Base-by-base conservation (phyloP, 768 basidiomycete genomes). In the Pleurotus ostreatus region DNA sequence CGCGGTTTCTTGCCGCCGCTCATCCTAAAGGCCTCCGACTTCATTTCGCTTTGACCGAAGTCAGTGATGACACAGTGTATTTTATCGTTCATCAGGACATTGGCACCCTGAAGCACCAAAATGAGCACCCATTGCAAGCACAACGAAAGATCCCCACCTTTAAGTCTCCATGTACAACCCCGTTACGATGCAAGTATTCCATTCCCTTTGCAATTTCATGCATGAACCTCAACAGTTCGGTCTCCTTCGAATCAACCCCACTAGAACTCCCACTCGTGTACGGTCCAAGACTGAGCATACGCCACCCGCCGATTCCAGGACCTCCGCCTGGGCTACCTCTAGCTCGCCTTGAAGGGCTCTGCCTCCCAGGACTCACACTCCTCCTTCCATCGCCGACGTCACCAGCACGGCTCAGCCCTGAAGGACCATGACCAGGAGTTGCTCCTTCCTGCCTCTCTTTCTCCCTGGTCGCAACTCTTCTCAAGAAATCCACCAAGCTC, bases 11-110 rank as follows among this genome's bases (percentile, higher is more conserved):
- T 65, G 20, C 71, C 71, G 8, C 82, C 83, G 55, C 81, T 86
- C 2, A 88, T 72, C 30, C 80, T 76, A 61, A 76, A 84, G 3
- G 81, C 83, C 65, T 92, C 88, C 13, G 77, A 80, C 70, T 85
- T 89, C 74, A 92, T 84, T 68, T 89, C 85, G 61, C 82, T 86
- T 67, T 92, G 87, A 0, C 89, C 90, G 66, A 94, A 94, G 65
- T 93, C 90, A 25, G 88, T 83, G 41, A 94, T 83, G 40, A 92
- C 77, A 57, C 89, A 92, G 46, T 73, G 79, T 2, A 79, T 75
- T 1, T 76, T 68, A 58, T 89, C 83, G 60, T 87, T 82, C 12
- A 94, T 82, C 2, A 94, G 79, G 13, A 93, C 80, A 64, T 94
- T 94, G 2, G 85, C 77, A 2, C 81, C 88, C 87, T 81, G 46